These are phyloP conservation scores for Nephelium lappaceum DNA, from an alignment of 345 rosid genomes.

Conservation along the genomic window DNA sequence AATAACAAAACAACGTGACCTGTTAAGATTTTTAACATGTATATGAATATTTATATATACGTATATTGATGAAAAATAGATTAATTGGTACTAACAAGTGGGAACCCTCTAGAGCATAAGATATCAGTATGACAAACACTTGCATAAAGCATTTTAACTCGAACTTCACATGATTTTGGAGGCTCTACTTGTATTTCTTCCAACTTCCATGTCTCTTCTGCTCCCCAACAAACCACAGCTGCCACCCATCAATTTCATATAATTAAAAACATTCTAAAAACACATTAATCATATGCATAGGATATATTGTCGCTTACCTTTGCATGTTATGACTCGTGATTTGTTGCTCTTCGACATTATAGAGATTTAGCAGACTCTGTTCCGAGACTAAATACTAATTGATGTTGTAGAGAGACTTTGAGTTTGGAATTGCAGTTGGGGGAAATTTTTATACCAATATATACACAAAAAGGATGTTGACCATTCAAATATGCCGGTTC, in stretches of 20 bases:
- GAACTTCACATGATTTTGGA: constrained; percentile 61
- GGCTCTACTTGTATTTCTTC: constrained; percentile 70
- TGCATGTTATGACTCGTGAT: constrained; percentile 19
- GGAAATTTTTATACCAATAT: no score
- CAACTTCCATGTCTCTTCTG: constrained; percentile 46
- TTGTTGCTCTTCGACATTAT: constrained; percentile 3
- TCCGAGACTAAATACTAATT: no score
- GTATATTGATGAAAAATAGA: no score
- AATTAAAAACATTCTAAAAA: not conserved
- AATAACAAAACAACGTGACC: not conserved
- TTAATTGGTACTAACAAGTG: constrained; percentile 24
- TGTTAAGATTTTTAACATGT: no score
- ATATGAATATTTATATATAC: no score
- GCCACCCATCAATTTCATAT: not conserved
- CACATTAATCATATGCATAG: not conserved
- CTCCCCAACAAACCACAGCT: constrained; percentile 64
- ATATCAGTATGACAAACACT: constrained; percentile 69
- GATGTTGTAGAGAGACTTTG: no score
- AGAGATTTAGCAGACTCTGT: no score
- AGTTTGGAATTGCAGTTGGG: no score
- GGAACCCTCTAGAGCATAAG: constrained; percentile 28
- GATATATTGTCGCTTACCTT: constrained; percentile 7
- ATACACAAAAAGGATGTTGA: no score
- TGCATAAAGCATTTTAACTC: constrained; percentile 63
- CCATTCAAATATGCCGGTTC: no score